Conservation (phyloP, 2,329 filamentous ascomycete genomes). For the Alternaria solani region DNA sequence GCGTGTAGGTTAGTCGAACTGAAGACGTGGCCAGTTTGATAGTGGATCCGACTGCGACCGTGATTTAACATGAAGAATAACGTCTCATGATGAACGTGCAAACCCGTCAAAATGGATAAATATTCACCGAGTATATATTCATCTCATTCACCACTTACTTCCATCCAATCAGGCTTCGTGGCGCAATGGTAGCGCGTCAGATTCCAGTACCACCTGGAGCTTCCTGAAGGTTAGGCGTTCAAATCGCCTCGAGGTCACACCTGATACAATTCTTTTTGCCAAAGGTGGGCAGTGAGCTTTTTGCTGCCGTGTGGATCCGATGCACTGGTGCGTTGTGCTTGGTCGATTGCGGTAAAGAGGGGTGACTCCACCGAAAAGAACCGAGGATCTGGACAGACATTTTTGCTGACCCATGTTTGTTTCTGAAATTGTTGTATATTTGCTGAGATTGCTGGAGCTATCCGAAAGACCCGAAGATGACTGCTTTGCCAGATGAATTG, state of each 20-base stretch:
- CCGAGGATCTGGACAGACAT: constrained; percentile 6
- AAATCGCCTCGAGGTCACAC: constrained; percentile 37
- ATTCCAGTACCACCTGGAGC: constrained; percentile 36
- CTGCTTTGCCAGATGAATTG: constrained; percentile 68
- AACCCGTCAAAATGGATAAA: neutral
- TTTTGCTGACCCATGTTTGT: constrained; percentile 1
- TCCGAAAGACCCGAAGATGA: constrained; percentile 67
- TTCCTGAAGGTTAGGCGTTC: constrained; percentile 42
- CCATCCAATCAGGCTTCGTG: constrained; percentile 33
- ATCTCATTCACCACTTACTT: neutral
- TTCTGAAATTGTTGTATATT: constrained; percentile 4
- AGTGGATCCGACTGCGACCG: neutral
- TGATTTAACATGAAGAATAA: neutral
- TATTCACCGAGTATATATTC: neutral
- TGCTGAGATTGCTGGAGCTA: constrained; percentile 13
- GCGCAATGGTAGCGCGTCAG: constrained; percentile 45
- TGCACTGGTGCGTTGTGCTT: constrained; percentile 3
- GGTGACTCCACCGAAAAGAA: constrained; percentile 6
- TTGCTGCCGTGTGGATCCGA: neutral
- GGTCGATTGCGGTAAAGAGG: constrained; percentile 8
- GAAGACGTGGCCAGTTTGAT: constrained; percentile 2
- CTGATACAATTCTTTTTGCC: constrained; percentile 16
- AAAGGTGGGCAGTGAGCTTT: neutral
- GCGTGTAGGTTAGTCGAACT: neutral
- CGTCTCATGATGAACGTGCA: neutral